Conservation (phyloP, 345 rosid genomes). For the Excoecaria cochinchinensis region DNA sequence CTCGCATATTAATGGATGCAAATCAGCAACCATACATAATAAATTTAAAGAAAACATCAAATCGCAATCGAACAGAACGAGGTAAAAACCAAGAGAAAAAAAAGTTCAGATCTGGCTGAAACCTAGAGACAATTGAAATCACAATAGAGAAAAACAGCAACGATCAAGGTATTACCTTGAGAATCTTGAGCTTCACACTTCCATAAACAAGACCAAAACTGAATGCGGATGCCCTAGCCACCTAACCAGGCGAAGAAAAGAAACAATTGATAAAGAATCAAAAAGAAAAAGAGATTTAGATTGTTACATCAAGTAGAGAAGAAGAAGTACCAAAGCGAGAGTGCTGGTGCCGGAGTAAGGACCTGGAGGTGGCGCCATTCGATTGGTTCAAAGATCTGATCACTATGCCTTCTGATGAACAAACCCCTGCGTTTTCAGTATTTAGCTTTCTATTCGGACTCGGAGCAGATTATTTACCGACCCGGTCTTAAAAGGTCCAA, state of each 20-base stretch:
- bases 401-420: background rate
- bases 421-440: background rate
- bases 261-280: background rate
- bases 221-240: constrained; percentile 72
- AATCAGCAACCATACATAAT: no score
- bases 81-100: background rate
- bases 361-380: constrained; percentile 51
- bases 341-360: constrained; percentile 90
- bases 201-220: constrained; percentile 61
- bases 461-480: background rate
- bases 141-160: background rate
- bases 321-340: constrained; percentile 59
- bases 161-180: constrained; percentile 42
- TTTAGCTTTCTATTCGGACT: background rate
- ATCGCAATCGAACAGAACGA: background rate
- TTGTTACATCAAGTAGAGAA: background rate
- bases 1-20: no score
- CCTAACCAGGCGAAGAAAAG: constrained; percentile 29
- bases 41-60: no score
- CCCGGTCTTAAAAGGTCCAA: background rate
- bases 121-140: background rate
- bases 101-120: background rate
- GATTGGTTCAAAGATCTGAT: constrained; percentile 7
- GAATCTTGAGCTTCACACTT: constrained; percentile 61
- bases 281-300: background rate